Base-by-base conservation (phyloP, 2,329 filamentous ascomycete genomes). In the Fusarium stilboides region DNA sequence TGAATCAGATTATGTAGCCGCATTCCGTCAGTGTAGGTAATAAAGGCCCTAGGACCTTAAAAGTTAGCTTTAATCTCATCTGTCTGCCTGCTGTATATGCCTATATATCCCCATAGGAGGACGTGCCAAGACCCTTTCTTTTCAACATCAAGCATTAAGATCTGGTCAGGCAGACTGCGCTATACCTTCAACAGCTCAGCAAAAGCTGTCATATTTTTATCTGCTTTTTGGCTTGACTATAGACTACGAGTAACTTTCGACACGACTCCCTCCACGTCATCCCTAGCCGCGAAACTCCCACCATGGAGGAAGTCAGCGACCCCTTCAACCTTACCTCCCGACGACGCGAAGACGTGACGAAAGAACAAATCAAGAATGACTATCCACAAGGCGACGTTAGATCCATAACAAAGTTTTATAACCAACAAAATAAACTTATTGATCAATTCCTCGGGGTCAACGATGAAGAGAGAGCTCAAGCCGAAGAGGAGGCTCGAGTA, bases 321-420 rank as follows among this genome's bases (percentile, higher is more conserved):
- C 50, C 50, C 5, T 44, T 52, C 6, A 8, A 15, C 26, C 50
- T 52, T 26, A 24, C 19, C 12, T 33, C 37, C 3, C 50, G 37
- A 22, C 37, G 50, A 52, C 50, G 37, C 8, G 7, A 43, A 22
- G 15, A 44, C 19, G 19, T 44, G 3, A 52, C 37, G 6, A 43
- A 44, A 52, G 50, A 52, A 44, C 37, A 52, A 52, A 33, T 52
- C 15, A 44, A 52, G 12, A 43, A 43, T 4, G 50, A 52, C 5
- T 44, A 52, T 5, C 50, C 50, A 24, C 24, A 33, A 52, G 50
- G 37, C 15, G 26, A 52, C 12, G 19, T 13, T 13, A 19, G 12
- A 3, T 12, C 10, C 12, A 14, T 52, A 3, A 10, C 19, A 0
- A 52, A 52, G 26, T 52, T 33, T 37, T 52, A 52, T 24, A 52